Conservation (phyloP, 2,329 filamentous ascomycete species). For the Verticillium isaacii region DNA sequence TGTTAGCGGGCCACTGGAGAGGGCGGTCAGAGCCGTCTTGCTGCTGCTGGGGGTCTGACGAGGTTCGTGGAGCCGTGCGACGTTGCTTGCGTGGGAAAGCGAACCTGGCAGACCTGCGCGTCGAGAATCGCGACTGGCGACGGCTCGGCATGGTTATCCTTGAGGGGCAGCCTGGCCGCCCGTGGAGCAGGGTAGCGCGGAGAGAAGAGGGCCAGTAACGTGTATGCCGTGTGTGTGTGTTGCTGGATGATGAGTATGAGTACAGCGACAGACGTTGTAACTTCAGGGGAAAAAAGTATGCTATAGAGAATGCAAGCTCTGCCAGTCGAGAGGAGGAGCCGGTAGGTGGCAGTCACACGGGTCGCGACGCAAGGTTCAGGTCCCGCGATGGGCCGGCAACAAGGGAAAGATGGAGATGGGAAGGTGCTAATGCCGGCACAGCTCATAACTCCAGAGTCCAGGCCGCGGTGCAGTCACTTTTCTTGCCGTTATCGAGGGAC, state of each 20-base stretch:
- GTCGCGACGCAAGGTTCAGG: no score
- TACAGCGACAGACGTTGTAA: no score
- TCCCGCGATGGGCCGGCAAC: no score
- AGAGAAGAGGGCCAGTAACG: neutral
- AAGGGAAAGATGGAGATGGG: no score
- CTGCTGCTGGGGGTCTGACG: neutral
- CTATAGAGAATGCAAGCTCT: no score
- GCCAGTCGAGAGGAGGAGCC: no score
- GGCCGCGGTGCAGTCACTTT: neutral
- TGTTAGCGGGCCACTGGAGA: constrained; percentile 23
- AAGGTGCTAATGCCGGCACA: neutral
- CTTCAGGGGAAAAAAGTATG: no score
- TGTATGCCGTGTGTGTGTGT: no score
- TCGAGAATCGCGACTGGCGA: neutral
- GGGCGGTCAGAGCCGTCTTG: neutral
- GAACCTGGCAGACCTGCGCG: neutral
- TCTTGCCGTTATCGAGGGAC: neutral
- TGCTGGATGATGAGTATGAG: no score
- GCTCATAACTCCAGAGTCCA: neutral
- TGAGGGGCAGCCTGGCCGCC: no score
- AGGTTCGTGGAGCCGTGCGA: neutral
- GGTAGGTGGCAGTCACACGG: no score
- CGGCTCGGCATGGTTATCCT: neutral
- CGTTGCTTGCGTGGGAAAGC: neutral
- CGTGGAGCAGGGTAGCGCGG: no score